Percentiles rank a stretch among this genome's conserved stretches.
These are phyloP conservation scores for Solanum pennellii DNA, from an alignment of 257 asterid species.

Conservation along the genomic window DNA sequence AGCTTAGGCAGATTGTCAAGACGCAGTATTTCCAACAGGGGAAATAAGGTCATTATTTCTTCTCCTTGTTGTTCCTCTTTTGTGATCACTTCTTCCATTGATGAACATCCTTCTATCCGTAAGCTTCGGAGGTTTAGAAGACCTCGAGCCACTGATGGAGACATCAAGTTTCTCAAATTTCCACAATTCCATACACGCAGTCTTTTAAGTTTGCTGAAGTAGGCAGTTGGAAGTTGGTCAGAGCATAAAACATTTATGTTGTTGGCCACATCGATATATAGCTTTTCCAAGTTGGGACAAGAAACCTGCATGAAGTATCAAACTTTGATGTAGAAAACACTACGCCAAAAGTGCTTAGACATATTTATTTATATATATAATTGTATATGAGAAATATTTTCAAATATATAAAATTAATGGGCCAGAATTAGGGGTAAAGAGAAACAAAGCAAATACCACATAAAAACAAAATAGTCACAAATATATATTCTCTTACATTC, in stretches of 20 bases:
- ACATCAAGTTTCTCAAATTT: neutral
- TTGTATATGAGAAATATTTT: too few relatives aligned
- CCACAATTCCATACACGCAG: rapidly evolving
- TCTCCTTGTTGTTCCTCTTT: neutral
- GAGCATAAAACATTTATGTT: neutral
- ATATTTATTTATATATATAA: too few relatives aligned
- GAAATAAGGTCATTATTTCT: neutral
- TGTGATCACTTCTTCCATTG: neutral
- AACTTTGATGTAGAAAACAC: too few relatives aligned
- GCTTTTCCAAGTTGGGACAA: neutral
- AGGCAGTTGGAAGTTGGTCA: neutral
- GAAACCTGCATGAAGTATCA: neutral
- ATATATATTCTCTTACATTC: too few relatives aligned
- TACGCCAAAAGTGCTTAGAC: too few relatives aligned
- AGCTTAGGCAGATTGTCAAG: rapidly evolving
- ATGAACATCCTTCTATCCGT: rapidly evolving
- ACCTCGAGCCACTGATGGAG: neutral
- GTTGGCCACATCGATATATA: neutral
- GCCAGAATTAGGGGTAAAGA: too few relatives aligned
- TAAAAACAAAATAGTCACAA: too few relatives aligned
- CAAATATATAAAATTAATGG: too few relatives aligned
- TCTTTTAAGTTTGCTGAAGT: neutral
- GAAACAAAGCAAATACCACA: too few relatives aligned
- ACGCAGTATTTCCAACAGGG: rapidly evolving
- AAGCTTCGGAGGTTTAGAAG: neutral